A percentile compares a stretch with the other conserved stretches of the same genome.
These are phyloP conservation scores for Lizonia empirigonia DNA, from an alignment of 2,329 filamentous ascomycete species.

Conservation along the genomic window DNA sequence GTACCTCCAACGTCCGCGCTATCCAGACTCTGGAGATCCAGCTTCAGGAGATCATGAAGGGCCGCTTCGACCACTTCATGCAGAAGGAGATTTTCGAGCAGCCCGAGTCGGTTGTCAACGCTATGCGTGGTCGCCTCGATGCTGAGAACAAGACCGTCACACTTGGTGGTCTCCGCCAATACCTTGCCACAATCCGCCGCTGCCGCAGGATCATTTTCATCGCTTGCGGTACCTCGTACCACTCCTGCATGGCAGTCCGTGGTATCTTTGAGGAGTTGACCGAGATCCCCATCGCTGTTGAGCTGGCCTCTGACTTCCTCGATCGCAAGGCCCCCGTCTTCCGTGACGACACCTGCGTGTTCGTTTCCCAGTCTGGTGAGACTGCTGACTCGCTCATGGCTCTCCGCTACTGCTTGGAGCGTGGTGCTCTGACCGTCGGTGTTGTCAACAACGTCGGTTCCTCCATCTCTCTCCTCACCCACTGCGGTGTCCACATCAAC, in stretches of 20 bases:
- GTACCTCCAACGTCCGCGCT: slow-evolving; percentile 92
- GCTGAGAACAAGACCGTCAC: slow-evolving; percentile 92
- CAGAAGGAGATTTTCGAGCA: slow-evolving; percentile 99
- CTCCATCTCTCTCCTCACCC: slow-evolving; percentile 96
- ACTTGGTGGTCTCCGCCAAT: slow-evolving; percentile 91
- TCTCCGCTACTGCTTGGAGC: slow-evolving; percentile 96
- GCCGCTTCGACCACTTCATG: slow-evolving; percentile 99
- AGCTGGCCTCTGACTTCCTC: slow-evolving; percentile 97
- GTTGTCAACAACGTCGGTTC: slow-evolving; percentile 99
- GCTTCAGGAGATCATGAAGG: slow-evolving; percentile 99
- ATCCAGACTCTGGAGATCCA: slow-evolving; percentile 99
- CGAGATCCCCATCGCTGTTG: slow-evolving; percentile 96
- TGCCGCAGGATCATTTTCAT: slow-evolving; percentile 99
- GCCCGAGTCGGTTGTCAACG: slow-evolving; percentile 98
- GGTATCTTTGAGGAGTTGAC: slow-evolving; percentile 97
- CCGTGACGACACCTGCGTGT: slow-evolving; percentile 98
- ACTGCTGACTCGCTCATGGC: slow-evolving; percentile 98
- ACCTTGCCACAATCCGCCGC: slow-evolving; percentile 93
- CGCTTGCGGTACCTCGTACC: slow-evolving; percentile 96
- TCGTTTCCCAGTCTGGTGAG: slow-evolving; percentile 98
- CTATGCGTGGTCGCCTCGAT: slow-evolving; percentile 98
- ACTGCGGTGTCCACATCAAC: slow-evolving; percentile 99
- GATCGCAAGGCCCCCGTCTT: slow-evolving; percentile 96
- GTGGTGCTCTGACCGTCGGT: slow-evolving; percentile 94
- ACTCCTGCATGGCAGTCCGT: slow-evolving; percentile 99